Percentiles rank a stretch among this genome's conserved stretches.
phyloP scores from a whole-genome alignment of 169 alveolate genomes.

The Eimeria praecox region DNA sequence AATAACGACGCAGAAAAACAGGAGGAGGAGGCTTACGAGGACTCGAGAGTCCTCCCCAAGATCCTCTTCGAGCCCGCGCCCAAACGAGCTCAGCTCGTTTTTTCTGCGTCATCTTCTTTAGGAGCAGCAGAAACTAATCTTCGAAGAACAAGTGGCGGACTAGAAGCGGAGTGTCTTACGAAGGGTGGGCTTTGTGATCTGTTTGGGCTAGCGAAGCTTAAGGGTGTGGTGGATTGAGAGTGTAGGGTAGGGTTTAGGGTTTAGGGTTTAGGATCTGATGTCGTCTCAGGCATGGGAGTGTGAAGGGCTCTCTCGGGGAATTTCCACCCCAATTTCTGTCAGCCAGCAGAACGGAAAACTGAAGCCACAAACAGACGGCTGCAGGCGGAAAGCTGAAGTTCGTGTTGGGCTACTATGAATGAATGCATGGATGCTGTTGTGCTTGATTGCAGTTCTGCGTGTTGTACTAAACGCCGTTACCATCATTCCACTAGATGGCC shows the following conservation, averaged over 20 bases:
- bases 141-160: neutral
- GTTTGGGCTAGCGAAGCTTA: neutral
- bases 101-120: neutral
- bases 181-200: neutral
- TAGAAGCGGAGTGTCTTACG: neutral
- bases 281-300: neutral
- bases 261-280: neutral
- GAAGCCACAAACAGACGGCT: neutral
- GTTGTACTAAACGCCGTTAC: too few species aligned
- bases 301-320: too few species aligned
- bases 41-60: neutral
- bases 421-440: too few species aligned
- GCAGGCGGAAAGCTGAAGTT: neutral
- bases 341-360: neutral
- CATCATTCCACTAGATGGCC: too few species aligned
- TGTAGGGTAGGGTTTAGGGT: too few species aligned
- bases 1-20: neutral
- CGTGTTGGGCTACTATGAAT: too few species aligned
- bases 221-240: too few species aligned
- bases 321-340: too few species aligned
- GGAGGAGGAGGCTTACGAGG: neutral
- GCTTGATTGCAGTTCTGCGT: too few species aligned
- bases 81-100: neutral
- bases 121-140: neutral
- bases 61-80: slow-evolving; percentile 56